phyloP scores from a whole-genome alignment of 306 rosid genomes.

The cucumber (Cucumis sativus) region DNA sequence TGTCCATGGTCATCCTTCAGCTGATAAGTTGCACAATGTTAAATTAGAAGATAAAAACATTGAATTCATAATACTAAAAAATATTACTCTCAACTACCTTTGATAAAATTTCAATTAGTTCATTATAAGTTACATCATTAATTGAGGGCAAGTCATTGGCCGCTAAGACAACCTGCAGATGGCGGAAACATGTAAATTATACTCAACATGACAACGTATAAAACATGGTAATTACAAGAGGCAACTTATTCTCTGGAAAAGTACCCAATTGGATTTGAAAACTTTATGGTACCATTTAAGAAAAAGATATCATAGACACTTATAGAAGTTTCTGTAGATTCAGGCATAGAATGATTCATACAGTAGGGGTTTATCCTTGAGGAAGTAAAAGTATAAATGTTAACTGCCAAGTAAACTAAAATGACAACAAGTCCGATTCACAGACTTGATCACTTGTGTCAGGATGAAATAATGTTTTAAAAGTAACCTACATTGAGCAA shows the following conservation, averaged over 20 bases:
- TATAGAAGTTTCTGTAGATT: not conserved
- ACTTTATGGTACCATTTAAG: not conserved
- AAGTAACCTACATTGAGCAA: not conserved
- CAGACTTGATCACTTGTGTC: not conserved
- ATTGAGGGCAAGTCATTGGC: conserved; percentile 96
- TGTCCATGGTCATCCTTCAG: conserved; percentile 58
- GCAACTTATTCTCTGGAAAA: not conserved
- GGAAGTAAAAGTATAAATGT: not conserved
- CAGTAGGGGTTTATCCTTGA: not conserved
- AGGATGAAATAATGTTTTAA: not conserved
- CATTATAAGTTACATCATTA: conserved; percentile 70
- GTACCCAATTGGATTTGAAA: not conserved
- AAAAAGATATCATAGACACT: not conserved
- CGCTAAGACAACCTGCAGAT: conserved; percentile 80
- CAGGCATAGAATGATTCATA: not conserved
- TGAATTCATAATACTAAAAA: not conserved
- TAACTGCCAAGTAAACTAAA: not conserved
- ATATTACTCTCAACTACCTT: conserved; percentile 31
- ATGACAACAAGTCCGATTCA: not conserved
- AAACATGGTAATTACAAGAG: not conserved
- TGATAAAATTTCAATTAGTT: conserved; percentile 66
- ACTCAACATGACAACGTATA: conserved; percentile 6
- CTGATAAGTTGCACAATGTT: conserved; percentile 34
- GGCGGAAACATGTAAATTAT: conserved; percentile 9
- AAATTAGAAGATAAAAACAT: conserved; percentile 15